phyloP scores from a whole-genome alignment of 1,284 basidiomycete species.

The Ustilago nuda region DNA sequence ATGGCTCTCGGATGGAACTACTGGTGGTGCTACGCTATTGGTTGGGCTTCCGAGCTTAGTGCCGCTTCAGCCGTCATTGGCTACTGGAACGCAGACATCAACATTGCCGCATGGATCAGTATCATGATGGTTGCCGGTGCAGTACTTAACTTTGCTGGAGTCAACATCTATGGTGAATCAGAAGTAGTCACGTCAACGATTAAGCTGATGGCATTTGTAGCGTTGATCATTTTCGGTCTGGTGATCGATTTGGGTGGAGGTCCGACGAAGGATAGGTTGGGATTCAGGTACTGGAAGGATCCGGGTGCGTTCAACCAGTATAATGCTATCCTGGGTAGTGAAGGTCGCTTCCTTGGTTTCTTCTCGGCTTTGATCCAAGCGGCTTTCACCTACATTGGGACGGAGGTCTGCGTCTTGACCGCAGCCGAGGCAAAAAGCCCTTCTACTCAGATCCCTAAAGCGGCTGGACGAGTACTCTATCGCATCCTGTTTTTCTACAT shows the following conservation, averaged over 20 bases:
- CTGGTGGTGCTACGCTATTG: slow-evolving; percentile 64
- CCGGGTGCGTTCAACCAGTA: slow-evolving; percentile 71
- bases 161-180: slow-evolving; percentile 71
- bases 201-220: slow-evolving; percentile 74
- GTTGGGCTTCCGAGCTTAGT: slow-evolving; percentile 62
- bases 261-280: slow-evolving; percentile 53
- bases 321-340: slow-evolving; percentile 72
- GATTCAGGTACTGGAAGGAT: slow-evolving; percentile 65
- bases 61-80: slow-evolving; percentile 70
- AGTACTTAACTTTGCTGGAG: slow-evolving; percentile 60
- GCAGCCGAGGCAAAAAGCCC: slow-evolving; percentile 75
- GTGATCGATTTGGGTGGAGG: slow-evolving; percentile 70
- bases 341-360: slow-evolving; percentile 73
- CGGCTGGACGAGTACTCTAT: slow-evolving; percentile 55
- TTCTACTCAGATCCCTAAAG: slow-evolving; percentile 62
- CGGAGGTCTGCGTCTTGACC: slow-evolving; percentile 86
- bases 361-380: slow-evolving; percentile 69
- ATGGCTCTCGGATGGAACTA: slow-evolving; percentile 73
- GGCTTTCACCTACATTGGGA: slow-evolving; percentile 83
- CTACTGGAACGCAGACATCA: slow-evolving; percentile 64
- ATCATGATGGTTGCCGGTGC: slow-evolving; percentile 57
- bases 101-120: slow-evolving; percentile 57
- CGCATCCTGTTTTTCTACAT: slow-evolving; percentile 71
- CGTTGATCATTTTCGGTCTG: slow-evolving; percentile 75
- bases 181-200: slow-evolving; percentile 74